Evolutionary conservation across 805 yeast genomes (phyloP).

Genomic region (Debaryomyces maramus): DNA sequence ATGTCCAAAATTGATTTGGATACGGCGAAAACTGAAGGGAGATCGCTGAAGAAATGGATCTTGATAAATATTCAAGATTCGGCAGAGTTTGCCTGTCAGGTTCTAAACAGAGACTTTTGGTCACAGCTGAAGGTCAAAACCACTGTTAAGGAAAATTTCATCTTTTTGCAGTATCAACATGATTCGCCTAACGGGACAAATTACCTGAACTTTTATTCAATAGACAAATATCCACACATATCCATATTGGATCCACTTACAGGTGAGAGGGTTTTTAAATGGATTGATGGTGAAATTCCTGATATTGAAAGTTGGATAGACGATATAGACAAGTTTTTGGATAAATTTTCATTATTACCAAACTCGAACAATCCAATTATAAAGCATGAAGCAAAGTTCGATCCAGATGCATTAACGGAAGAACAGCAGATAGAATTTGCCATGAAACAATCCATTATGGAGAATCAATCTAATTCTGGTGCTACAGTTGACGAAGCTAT

Average conservation of each 20-base stretch:
- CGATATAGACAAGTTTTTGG: conserved; percentile 70
- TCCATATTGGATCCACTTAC: conserved; percentile 93
- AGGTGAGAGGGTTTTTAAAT: conserved; percentile 80
- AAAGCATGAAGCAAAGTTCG: conserved; percentile 56
- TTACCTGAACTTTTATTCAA: conserved; percentile 72
- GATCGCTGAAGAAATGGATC: conserved; percentile 71
- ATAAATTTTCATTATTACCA: conserved; percentile 62
- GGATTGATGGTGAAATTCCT: conserved; percentile 69
- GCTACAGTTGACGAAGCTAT: conserved; percentile 29
- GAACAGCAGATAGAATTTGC: conserved; percentile 84
- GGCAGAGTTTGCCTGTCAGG: conserved; percentile 84
- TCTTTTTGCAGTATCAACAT: conserved; percentile 81
- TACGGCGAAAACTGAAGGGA: conserved; percentile 68
- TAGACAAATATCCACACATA: conserved; percentile 77
- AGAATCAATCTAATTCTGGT: conserved; percentile 28
- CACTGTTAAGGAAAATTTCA: conserved; percentile 62
- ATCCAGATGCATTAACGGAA: conserved; percentile 68
- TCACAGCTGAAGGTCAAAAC: conserved; percentile 64
- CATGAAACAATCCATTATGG: conserved; percentile 57
- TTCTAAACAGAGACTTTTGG: conserved; percentile 93
- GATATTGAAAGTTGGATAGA: conserved; percentile 57
- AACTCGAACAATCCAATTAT: conserved; percentile 65
- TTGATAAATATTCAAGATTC: conserved; percentile 85
- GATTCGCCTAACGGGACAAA: conserved; percentile 74
- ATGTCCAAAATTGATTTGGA: conserved; percentile 71